Conservation (phyloP, 2,329 filamentous ascomycete species). For the Lecanicillium sp. region DNA sequence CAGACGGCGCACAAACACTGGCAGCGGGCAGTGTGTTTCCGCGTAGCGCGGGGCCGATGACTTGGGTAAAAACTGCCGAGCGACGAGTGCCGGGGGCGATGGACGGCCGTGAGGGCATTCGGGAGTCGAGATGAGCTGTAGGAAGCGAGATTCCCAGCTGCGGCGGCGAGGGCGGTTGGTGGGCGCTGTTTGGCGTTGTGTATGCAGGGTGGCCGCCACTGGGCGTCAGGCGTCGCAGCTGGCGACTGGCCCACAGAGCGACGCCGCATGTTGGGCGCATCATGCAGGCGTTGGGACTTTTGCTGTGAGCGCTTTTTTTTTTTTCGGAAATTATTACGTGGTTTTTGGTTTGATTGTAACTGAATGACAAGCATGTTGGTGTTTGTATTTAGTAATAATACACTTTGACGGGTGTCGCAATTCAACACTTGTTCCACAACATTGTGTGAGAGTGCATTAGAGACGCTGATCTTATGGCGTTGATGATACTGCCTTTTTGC, state of each 20-base stretch:
- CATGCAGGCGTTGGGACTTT: not conserved
- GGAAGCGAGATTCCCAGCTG: not conserved
- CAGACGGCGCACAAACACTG: not conserved
- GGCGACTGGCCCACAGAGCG: slow-evolving; percentile 2
- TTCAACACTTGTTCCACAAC: too few relatives aligned
- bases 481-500: too few relatives aligned
- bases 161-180: not conserved
- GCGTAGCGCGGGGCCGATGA: not conserved
- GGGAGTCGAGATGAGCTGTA: too few relatives aligned
- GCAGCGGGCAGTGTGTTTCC: not conserved
- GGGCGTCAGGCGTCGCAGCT: not conserved
- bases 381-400: too few relatives aligned
- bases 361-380: too few relatives aligned
- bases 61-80: not conserved
- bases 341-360: too few relatives aligned
- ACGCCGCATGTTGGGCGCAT: slow-evolving; percentile 1
- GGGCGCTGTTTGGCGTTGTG: not conserved
- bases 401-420: too few relatives aligned
- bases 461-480: too few relatives aligned
- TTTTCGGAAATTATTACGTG: not conserved
- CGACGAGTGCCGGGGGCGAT: not conserved
- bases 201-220: not conserved
- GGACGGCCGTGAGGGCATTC: too few relatives aligned
- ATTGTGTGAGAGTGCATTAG: too few relatives aligned
- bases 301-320: not conserved